Base-by-base conservation (phyloP, 1,284 basidiomycete species). In the Boletus calvinii region DNA sequence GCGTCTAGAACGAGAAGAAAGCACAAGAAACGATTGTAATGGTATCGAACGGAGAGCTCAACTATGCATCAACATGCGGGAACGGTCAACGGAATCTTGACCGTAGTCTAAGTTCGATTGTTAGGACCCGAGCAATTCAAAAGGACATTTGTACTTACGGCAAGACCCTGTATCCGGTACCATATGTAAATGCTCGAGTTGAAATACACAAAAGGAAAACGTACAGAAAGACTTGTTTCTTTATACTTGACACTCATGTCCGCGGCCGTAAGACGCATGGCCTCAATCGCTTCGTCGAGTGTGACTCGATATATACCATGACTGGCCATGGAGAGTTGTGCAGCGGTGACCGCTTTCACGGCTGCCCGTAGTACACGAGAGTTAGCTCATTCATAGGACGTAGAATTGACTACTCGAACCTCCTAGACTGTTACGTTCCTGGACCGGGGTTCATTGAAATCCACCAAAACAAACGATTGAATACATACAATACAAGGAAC, bases 221-320 rank as follows among this genome's bases (percentile, higher is more conserved):
- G 61, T 60, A 92, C 90, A 40, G 92, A 93, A 59, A 94, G 79
- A 70, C 88, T 92, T 2, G 94, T 96, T 73, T 96, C 94, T 69
- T 95, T 95, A 69, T 95, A 93, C 65, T 92, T 90, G 54, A 88
- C 81, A 58, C 87, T 90, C 90, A 93, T 92, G 65, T 91, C 87
- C 20, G 79, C 74, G 26, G 95, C 95, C 0, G 95, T 98, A 36
- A 96, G 72, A 34, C 93, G 79, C 90, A 97, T 97, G 2, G 95
- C 96, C 66, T 94, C 91, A 52, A 98, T 98, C 0, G 95, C 95
- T 69, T 98, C 94, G 66, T 98, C 95, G 22, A 98, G 76, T 0
- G 88, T 90, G 42, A 96, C 92, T 29, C 85, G 84, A 64, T 94
- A 92, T 7, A 91, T 80, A 1, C 92, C 94, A 62, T 90, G 81